phyloP scores from a whole-genome alignment of 371 early-diverging fungal species.

The Choanephora cucurbitarum region DNA sequence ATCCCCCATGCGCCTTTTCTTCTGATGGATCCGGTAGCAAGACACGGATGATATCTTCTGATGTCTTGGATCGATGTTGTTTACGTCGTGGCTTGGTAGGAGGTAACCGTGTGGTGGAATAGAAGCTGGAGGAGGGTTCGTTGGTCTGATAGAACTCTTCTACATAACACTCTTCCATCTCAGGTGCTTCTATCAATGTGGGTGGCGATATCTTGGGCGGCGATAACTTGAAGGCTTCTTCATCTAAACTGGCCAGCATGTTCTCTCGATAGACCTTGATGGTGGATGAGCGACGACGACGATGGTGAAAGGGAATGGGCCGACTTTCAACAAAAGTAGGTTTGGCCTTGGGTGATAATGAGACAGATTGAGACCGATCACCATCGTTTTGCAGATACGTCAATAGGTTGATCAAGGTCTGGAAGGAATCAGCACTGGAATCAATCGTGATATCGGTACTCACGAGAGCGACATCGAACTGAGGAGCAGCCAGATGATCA shows the following conservation, averaged over 20 bases:
- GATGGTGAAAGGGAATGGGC: not conserved
- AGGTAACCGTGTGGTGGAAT: not conserved
- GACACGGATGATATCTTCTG: constrained; percentile 19
- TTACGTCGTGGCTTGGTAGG: constrained; percentile 40
- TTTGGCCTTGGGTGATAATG: too few relatives aligned
- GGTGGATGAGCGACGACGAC: not conserved
- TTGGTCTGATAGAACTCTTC: constrained; percentile 51
- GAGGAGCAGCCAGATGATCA: constrained; percentile 22
- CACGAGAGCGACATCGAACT: constrained; percentile 13
- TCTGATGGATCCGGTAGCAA: constrained; percentile 12
- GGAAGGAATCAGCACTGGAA: constrained; percentile 75
- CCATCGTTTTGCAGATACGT: constrained; percentile 43
- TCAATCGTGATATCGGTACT: constrained; percentile 46
- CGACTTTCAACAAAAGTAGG: too few relatives aligned
- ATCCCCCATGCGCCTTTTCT: constrained; percentile 10
- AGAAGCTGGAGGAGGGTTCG: not conserved
- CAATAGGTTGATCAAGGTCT: constrained; percentile 60
- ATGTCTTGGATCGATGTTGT: constrained; percentile 13
- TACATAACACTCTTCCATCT: constrained; percentile 38
- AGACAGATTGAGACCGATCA: constrained; percentile 7
- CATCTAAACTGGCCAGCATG: constrained; percentile 60
- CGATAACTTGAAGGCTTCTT: constrained; percentile 51
- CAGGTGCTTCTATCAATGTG: constrained; percentile 20
- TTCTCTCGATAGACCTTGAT: constrained; percentile 18
- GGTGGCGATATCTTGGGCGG: constrained; percentile 15